phyloP scores from a whole-genome alignment of 2,329 filamentous ascomycete species.

The Cercospora janseana region DNA sequence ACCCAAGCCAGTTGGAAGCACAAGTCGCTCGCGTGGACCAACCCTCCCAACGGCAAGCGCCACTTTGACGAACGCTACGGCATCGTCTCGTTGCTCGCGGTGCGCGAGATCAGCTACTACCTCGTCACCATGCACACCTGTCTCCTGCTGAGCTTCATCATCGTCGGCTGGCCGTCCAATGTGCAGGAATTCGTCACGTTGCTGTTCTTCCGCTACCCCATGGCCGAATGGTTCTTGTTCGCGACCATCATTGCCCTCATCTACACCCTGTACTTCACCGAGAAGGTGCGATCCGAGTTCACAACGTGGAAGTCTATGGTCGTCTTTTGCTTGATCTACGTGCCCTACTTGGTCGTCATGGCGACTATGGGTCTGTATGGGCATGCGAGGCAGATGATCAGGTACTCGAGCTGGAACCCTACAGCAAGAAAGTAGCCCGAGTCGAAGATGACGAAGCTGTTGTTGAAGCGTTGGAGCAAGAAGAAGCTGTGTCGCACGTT shows the following conservation, averaged over 20 bases:
- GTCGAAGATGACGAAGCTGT: background rate
- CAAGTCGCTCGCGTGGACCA: slow-evolving; percentile 45
- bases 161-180: slow-evolving; percentile 45
- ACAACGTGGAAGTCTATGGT: slow-evolving; percentile 43
- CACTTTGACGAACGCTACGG: slow-evolving; percentile 44
- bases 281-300: slow-evolving; percentile 49
- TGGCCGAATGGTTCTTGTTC: slow-evolving; percentile 48
- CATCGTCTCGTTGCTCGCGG: slow-evolving; percentile 46
- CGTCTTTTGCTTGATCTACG: slow-evolving; percentile 46
- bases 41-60: slow-evolving; percentile 41
- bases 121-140: slow-evolving; percentile 51
- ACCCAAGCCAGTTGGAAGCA: slow-evolving; percentile 49
- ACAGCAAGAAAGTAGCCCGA: slow-evolving; percentile 38
- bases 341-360: slow-evolving; percentile 46
- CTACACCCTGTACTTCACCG: slow-evolving; percentile 49
- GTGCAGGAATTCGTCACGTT: slow-evolving; percentile 41
- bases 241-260: slow-evolving; percentile 44
- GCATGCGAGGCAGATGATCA: slow-evolving; percentile 48
- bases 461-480: background rate
- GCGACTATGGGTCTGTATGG: slow-evolving; percentile 50
- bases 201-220: slow-evolving; percentile 50
- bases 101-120: slow-evolving; percentile 50
- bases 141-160: slow-evolving; percentile 47
- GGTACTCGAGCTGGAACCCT: slow-evolving; percentile 51
- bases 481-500: no score